Conservation (phyloP, 2,329 filamentous ascomycete species). For the Tolypocladium amazonense region DNA sequence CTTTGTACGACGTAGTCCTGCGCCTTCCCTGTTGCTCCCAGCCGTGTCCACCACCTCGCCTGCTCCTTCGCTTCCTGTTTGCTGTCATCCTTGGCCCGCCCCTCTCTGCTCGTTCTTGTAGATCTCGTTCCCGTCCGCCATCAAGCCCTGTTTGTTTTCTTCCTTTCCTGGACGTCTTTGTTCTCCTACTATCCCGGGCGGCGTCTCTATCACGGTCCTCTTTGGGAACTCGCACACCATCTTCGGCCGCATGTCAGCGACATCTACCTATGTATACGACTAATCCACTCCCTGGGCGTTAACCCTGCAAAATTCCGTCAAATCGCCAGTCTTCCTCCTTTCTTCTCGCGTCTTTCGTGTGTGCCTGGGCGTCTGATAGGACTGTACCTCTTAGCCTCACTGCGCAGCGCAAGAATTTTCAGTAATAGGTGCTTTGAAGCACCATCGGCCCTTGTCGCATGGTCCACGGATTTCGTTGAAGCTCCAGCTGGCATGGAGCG, state of each 20-base stretch:
- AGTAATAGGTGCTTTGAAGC: background rate
- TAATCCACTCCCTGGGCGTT: background rate
- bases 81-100: background rate
- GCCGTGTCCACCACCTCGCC: background rate
- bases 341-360: background rate
- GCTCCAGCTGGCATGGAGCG: conserved; percentile 12
- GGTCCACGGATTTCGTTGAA: background rate
- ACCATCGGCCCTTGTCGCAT: background rate
- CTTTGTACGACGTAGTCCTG: background rate
- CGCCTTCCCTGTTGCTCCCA: background rate
- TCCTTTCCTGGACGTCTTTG: background rate
- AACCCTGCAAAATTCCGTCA: background rate
- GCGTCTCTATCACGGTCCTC: background rate
- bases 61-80: background rate
- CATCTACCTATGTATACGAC: background rate
- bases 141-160: background rate
- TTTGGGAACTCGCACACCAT: background rate
- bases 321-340: background rate
- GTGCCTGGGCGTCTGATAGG: background rate
- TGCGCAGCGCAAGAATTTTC: background rate
- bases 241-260: background rate
- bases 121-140: background rate
- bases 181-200: background rate
- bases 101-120: background rate
- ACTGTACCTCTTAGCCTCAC: background rate